These are phyloP conservation scores for Bremia lactucae DNA, from an alignment of 352 stramenopile genomes.

Conservation along the genomic window DNA sequence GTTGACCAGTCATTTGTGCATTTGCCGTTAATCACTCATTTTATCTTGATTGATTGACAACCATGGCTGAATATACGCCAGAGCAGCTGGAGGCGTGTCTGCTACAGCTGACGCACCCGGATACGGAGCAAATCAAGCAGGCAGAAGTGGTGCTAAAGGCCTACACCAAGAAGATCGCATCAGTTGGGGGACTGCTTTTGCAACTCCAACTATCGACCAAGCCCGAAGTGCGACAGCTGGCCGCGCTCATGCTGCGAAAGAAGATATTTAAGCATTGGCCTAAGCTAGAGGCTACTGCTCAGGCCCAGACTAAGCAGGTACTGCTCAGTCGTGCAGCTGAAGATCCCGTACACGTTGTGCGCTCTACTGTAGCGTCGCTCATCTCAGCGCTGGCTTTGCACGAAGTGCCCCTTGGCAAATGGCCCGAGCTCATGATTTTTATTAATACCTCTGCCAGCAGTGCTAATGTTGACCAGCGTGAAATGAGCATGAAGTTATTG, in stretches of 20 bases:
- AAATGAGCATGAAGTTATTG: slow-evolving; percentile 90
- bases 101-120: slow-evolving; percentile 86
- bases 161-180: slow-evolving; percentile 86
- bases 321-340: slow-evolving; percentile 75
- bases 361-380: slow-evolving; percentile 71
- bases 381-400: slow-evolving; percentile 74
- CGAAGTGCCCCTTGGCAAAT: slow-evolving; percentile 63
- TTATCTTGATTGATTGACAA: slow-evolving; percentile 6
- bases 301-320: slow-evolving; percentile 79
- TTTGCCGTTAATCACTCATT: slow-evolving; percentile 6
- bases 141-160: slow-evolving; percentile 88
- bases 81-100: slow-evolving; percentile 81
- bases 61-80: slow-evolving; percentile 68
- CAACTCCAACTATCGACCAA: slow-evolving; percentile 76
- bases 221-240: slow-evolving; percentile 84
- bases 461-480: slow-evolving; percentile 71
- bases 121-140: slow-evolving; percentile 93
- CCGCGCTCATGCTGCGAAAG: slow-evolving; percentile 90
- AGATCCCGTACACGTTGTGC: slow-evolving; percentile 84
- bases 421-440: slow-evolving; percentile 91
- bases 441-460: slow-evolving; percentile 84
- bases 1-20: slow-evolving; percentile 29
- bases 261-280: slow-evolving; percentile 89
- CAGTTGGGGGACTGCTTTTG: slow-evolving; percentile 82
- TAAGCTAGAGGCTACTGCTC: slow-evolving; percentile 76